phyloP scores from a whole-genome alignment of 2,329 filamentous ascomycete species.

The Pseudogymnoascus sp. region DNA sequence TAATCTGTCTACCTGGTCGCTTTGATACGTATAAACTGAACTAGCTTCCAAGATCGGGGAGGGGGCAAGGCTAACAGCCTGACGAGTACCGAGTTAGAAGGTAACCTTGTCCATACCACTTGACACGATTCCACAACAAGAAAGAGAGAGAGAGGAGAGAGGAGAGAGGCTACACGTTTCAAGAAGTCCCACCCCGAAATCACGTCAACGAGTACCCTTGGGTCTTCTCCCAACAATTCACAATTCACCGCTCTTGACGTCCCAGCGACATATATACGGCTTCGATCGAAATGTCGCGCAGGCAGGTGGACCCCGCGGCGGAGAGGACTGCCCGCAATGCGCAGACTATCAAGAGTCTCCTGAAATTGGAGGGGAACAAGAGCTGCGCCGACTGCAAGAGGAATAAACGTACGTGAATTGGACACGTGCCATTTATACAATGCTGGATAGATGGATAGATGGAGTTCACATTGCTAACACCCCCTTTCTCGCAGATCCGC shows the following conservation, averaged over 20 bases:
- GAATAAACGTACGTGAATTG: conserved; percentile 73
- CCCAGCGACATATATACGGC: background rate
- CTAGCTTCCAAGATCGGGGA: background rate
- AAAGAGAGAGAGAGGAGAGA: background rate
- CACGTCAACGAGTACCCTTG: background rate
- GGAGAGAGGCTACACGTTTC: background rate
- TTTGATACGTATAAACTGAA: too few relatives aligned
- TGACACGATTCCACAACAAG: conserved; percentile 4
- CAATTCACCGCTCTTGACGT: background rate
- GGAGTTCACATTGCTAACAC: conserved; percentile 19
- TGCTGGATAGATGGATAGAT: background rate
- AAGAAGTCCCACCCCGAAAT: background rate
- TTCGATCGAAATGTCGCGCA: conserved; percentile 59
- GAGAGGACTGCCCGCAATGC: conserved; percentile 90
- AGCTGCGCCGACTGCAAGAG: conserved; percentile 96
- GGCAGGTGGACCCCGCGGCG: conserved; percentile 66
- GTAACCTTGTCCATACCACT: background rate
- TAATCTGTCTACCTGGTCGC: background rate
- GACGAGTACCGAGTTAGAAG: background rate
- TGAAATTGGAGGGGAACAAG: conserved; percentile 95
- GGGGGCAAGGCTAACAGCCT: background rate
- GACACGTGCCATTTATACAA: background rate
- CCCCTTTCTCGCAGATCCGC: conserved; percentile 57
- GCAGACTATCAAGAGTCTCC: conserved; percentile 83
- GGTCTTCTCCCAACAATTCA: background rate